These are phyloP conservation scores for Cerioporus squamosus DNA, from an alignment of 1,284 basidiomycete genomes.

Conservation along the genomic window DNA sequence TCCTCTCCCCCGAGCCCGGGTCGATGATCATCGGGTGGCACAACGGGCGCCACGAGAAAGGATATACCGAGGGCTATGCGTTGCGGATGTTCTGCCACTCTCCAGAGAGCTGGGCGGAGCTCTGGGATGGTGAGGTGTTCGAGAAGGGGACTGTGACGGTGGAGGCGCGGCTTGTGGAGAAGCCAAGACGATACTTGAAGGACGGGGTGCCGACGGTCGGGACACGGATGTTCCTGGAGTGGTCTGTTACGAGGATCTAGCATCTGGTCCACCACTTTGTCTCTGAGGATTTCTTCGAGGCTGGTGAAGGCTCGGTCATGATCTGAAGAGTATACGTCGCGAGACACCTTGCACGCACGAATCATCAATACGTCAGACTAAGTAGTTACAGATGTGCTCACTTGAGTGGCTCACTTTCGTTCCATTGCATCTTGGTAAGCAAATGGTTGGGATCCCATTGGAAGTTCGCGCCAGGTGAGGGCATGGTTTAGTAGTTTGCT, in stretches of 20 bases:
- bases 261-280: no score
- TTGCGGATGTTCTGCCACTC: slow-evolving; percentile 34
- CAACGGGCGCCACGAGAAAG: slow-evolving; percentile 19
- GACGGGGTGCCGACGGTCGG: not conserved
- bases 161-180: not conserved
- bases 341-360: no score
- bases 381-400: no score
- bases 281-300: no score
- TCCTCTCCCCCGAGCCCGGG: slow-evolving; percentile 41
- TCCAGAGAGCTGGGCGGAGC: slow-evolving; percentile 43
- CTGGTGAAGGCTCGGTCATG: no score
- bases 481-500: no score
- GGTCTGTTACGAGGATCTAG: not conserved
- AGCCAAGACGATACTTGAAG: not conserved
- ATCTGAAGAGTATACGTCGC: no score
- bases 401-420: no score
- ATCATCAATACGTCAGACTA: no score
- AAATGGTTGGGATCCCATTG: no score
- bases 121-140: slow-evolving; percentile 50
- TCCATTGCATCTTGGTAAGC: no score
- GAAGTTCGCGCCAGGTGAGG: no score
- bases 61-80: not conserved
- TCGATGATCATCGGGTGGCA: slow-evolving; percentile 40
- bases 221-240: not conserved
- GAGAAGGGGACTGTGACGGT: slow-evolving; percentile 41